phyloP scores from a whole-genome alignment of 306 rosid genomes.

The Vigna mungo region DNA sequence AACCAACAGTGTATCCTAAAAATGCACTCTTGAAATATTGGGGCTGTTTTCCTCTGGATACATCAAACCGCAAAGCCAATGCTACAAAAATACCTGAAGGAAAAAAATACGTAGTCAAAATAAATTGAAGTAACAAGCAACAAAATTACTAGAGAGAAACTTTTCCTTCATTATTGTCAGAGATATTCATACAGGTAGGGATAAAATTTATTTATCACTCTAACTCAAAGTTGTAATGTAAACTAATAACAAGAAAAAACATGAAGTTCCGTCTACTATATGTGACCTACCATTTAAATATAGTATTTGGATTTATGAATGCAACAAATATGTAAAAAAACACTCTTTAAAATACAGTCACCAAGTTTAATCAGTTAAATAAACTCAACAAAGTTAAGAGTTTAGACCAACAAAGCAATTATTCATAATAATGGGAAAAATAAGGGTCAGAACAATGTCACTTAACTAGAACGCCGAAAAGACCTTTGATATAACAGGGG shows the following conservation, averaged over 20 bases:
- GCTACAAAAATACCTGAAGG: conserved; percentile 94
- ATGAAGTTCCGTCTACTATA: neutral
- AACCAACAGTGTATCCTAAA: conserved; percentile 78
- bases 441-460: neutral
- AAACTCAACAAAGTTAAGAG: neutral
- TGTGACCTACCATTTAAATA: neutral
- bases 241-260: conserved; percentile 4
- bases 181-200: neutral
- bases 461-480: neutral
- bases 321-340: neutral
- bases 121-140: conserved; percentile 18
- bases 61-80: conserved; percentile 95
- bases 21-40: conserved; percentile 96
- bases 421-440: neutral
- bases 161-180: neutral
- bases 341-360: neutral
- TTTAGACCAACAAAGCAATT: neutral
- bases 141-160: neutral
- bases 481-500: neutral
- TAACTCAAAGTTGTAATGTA: neutral
- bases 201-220: neutral
- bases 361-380: neutral
- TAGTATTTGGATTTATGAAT: neutral
- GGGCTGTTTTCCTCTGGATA: conserved; percentile 80
- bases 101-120: neutral